A percentile compares a stretch with the other conserved stretches of the same genome.
phyloP scores from a whole-genome alignment of 495 filamentous ascomycete genomes.

The Beverwykella pulmonaria region DNA sequence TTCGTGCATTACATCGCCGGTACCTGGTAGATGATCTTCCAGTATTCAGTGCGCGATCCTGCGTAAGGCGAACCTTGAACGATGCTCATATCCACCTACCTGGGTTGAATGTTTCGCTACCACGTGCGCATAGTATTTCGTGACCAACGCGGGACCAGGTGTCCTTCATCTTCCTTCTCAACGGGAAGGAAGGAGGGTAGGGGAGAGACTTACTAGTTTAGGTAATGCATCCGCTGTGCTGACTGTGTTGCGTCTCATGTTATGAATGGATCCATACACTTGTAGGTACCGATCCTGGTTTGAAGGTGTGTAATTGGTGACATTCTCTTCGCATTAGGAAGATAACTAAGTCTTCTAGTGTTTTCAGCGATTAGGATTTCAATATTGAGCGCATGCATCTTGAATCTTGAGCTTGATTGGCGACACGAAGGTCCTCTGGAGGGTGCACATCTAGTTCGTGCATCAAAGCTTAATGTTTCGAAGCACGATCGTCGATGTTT shows the following conservation, averaged over 20 bases:
- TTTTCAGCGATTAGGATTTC: too few relatives aligned
- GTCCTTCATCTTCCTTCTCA: neutral
- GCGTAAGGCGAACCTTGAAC: too few relatives aligned
- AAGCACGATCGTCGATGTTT: too few relatives aligned
- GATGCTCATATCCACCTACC: neutral
- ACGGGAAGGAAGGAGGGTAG: neutral
- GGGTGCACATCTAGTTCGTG: too few relatives aligned
- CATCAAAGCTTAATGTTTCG: too few relatives aligned
- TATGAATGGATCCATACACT: neutral
- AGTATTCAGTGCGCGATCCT: too few relatives aligned
- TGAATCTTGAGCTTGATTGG: too few relatives aligned
- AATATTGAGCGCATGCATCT: too few relatives aligned
- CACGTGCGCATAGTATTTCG: neutral
- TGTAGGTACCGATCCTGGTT: neutral
- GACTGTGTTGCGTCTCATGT: neutral
- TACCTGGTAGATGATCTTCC: too few relatives aligned
- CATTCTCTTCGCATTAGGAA: neutral
- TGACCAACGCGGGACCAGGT: neutral
- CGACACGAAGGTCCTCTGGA: too few relatives aligned
- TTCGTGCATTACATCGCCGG: too few relatives aligned
- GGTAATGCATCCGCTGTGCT: neutral
- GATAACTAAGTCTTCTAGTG: too few relatives aligned
- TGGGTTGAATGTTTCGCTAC: neutral
- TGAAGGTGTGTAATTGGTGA: neutral
- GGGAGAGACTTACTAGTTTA: neutral